Evolutionary conservation across 1,284 basidiomycete species (phyloP), one percentile per base, ranked within the genome.

Genomic region (Athelia psychrophila): DNA sequence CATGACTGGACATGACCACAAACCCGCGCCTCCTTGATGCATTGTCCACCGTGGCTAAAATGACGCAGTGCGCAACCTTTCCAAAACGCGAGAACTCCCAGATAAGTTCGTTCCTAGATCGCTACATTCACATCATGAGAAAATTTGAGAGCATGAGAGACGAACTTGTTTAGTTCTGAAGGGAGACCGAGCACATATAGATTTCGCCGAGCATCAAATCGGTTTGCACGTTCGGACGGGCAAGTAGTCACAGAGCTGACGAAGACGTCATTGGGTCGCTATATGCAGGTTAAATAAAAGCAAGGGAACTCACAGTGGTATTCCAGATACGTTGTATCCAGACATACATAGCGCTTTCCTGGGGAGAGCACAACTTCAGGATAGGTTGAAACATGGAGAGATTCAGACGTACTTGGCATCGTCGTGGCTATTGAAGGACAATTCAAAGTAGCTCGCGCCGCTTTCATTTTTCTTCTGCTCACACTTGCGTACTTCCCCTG

Each of bases 141-240:
- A 20, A 19, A 35, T 38, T 8, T 44, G 15, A 12, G 24, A 27
- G 15, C 44, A 44, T 3, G 20, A 30, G 35, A 44, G 27, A 61
- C 78, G 52, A 62, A 88, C 88, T 88, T 88, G 25, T 82, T 84
- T 27, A 91, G 73, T 58, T 86, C 83, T 60, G 89, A 89, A 3
- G 88, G 88, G 47, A 91, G 65, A 16, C 88, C 88, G 20, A 91
- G 79, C 25, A 91, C 88, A 58, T 91, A 91, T 44, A 91, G 79
- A 63, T 91, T 91, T 52, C 88, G 78, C 48, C 88, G 85, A 51
- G 66, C 61, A 58, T 89, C 87, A 30, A 67, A 54, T 9, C 70
- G 71, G 25, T 64, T 73, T 52, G 51, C 54, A 50, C 16, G 50
- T 40, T 52, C 51, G 12, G 64, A 53, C 19, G 52, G 51, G 23